A percentile compares a stretch with the other conserved stretches of the same genome.
These are phyloP conservation scores for Dioszegia hungarica DNA, from an alignment of 768 basidiomycete species.

Conservation along the genomic window DNA sequence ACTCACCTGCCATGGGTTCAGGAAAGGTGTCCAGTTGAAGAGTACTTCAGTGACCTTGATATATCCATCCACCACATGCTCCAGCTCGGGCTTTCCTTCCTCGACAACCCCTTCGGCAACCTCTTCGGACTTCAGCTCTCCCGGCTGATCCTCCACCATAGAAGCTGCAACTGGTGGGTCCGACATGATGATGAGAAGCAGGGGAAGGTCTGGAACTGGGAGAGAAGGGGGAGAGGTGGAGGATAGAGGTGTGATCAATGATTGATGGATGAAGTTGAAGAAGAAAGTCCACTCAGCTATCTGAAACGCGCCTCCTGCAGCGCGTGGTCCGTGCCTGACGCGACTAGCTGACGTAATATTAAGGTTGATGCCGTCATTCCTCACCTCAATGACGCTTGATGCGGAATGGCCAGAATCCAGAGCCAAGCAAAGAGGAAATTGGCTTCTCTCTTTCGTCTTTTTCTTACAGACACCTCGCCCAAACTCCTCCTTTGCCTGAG, in stretches of 20 bases:
- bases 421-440: too few species aligned
- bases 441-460: too few species aligned
- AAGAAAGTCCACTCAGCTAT: too few species aligned
- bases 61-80: constrained; percentile 32
- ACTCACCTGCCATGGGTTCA: constrained; percentile 34
- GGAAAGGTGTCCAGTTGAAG: constrained; percentile 31
- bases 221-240: not conserved
- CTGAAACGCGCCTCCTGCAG: not conserved
- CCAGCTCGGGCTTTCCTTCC: constrained; percentile 1
- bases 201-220: not conserved
- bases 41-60: constrained; percentile 24
- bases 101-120: too few species aligned
- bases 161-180: not conserved
- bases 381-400: too few species aligned
- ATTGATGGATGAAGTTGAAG: not conserved
- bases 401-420: too few species aligned
- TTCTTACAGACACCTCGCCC: too few species aligned
- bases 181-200: constrained; percentile 2
- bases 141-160: not conserved
- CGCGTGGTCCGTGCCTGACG: too few species aligned
- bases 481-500: not conserved
- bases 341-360: too few species aligned
- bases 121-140: not conserved
- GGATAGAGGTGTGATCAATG: not conserved
- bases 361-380: too few species aligned